Evolutionary conservation across 768 basidiomycete species (phyloP), one percentile per base, ranked within the genome.

Genomic region (Russula lepida): DNA sequence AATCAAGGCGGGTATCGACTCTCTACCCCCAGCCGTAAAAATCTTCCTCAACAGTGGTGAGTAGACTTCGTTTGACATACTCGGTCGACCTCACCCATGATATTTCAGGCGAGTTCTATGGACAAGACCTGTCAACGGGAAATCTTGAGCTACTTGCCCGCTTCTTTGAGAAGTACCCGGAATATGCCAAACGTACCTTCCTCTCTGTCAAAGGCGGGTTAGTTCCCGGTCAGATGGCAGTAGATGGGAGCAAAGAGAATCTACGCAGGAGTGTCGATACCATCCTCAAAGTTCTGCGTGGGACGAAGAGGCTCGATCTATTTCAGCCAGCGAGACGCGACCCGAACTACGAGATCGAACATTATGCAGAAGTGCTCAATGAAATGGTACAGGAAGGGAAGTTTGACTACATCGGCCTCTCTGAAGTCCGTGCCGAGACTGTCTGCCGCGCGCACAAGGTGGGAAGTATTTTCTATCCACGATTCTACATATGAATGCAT

Each of bases 371-470:
- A 44, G 71, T 70, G 15, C 74, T 87, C 17, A 72, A 71, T 17
- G 73, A 69, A 6, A 71, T 85, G 43, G 70, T 78, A 56, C 72
- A 80, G 37, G 83, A 85, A 66, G 83, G 83, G 17, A 75, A 80
- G 58, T 80, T 85, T 69, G 75, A 77, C 65, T 77, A 84, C 67
- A 82, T 86, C 59, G 82, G 83, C 5, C 67, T 86, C 60, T 81
- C 79, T 2, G 85, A 85, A 69, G 77, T 78, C 67, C 74, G 72
- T n/a, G 79, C 76, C 1, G 74, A 71, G 27, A 82, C 83, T 0
- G 72, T 88, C 13, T 54, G 68, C 27, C 44, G 64, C 4, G 81
- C 76, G 0, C 66, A 74, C 54, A 71, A 61, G 54, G 60, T 51
- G 17, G 13, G 48, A 9, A 7, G 7, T n/a, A 19, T 49, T 28